These are phyloP conservation scores for Huntiella bhutanensis DNA, from an alignment of 2,329 filamentous ascomycete species.

Conservation along the genomic window DNA sequence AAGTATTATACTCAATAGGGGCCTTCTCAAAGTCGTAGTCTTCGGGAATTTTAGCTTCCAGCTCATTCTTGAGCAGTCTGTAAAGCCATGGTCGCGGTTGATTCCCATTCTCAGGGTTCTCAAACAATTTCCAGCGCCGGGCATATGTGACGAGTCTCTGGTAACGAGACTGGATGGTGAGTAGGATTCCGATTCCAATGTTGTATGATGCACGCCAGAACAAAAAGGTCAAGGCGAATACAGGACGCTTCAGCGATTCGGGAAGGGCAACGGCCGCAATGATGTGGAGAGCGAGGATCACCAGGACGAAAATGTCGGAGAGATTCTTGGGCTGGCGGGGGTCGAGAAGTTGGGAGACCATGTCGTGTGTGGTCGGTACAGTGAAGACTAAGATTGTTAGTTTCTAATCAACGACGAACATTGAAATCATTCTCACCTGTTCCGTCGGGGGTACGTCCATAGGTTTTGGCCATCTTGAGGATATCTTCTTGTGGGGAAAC, in stretches of 20 bases:
- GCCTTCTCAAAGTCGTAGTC: conserved; percentile 90
- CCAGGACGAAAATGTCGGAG: conserved; percentile 64
- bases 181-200: conserved; percentile 73
- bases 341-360: conserved; percentile 93
- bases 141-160: conserved; percentile 76
- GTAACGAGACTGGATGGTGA: conserved; percentile 80
- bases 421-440: conserved; percentile 44
- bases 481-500: background rate
- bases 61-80: conserved; percentile 64
- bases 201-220: conserved; percentile 93
- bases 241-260: conserved; percentile 44
- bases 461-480: conserved; percentile 41
- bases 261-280: conserved; percentile 57
- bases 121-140: conserved; percentile 68
- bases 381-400: conserved; percentile 52
- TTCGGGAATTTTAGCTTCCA: conserved; percentile 83
- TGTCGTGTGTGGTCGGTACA: conserved; percentile 91
- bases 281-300: conserved; percentile 59
- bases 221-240: conserved; percentile 68
- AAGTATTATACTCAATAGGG: conserved; percentile 96
- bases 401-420: background rate
- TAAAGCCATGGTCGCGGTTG: conserved; percentile 74
- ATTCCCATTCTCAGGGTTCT: conserved; percentile 54
- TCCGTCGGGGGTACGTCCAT: conserved; percentile 77
- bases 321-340: conserved; percentile 90